Conservation (phyloP, 108 stramenopile species). For the Stephanodiscus triporus region DNA sequence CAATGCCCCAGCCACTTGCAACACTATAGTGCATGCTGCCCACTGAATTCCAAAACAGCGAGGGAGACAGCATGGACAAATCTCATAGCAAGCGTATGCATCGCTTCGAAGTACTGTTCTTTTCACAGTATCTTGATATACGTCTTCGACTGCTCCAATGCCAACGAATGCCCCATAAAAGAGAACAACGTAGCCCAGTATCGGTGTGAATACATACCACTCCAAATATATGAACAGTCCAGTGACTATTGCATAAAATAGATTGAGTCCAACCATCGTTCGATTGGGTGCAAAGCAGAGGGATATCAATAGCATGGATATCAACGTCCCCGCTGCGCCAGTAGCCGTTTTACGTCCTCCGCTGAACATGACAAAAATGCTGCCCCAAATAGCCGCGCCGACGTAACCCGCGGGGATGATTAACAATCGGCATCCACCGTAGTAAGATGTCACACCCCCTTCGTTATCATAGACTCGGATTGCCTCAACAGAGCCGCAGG, state of each 20-base stretch:
- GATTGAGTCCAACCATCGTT: conserved; percentile 49
- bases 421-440: conserved; percentile 43
- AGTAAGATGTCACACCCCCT: conserved; percentile 51
- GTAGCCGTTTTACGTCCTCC: conserved; percentile 50
- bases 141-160: conserved; percentile 49
- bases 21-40: conserved; percentile 32
- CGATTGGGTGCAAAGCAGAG: conserved; percentile 55
- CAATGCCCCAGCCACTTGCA: conserved; percentile 50
- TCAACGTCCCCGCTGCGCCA: conserved; percentile 39
- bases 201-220: conserved; percentile 46
- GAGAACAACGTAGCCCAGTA: conserved; percentile 47
- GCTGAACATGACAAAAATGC: conserved; percentile 45
- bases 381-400: conserved; percentile 50
- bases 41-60: conserved; percentile 53
- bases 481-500: conserved; percentile 38
- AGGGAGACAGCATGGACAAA: conserved; percentile 49
- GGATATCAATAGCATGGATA: conserved; percentile 39
- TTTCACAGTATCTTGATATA: conserved; percentile 33
- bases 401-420: conserved; percentile 57
- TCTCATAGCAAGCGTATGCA: conserved; percentile 52
- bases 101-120: conserved; percentile 51
- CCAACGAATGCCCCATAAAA: conserved; percentile 52
- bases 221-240: conserved; percentile 47
- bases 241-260: conserved; percentile 43
- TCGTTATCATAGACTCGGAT: conserved; percentile 54